Evolutionary conservation across 345 rosid species (phyloP).

Genomic region (Heritiera fomes): DNA sequence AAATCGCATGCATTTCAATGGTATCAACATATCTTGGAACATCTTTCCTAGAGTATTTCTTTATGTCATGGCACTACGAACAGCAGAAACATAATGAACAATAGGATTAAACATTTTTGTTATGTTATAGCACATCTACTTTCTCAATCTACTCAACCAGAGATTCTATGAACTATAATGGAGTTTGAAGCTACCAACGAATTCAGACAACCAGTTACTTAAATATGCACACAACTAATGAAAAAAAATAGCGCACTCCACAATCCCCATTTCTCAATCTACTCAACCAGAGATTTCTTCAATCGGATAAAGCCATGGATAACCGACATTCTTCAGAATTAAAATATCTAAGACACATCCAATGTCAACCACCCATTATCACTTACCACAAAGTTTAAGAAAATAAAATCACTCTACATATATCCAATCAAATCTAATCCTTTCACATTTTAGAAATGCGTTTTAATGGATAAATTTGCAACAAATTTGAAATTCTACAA

Average conservation of each 20-base stretch:
- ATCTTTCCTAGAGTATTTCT: background rate
- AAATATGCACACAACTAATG: background rate
- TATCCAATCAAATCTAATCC: slow-evolving; percentile 3
- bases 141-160: too few relatives aligned
- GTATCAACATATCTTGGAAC: background rate
- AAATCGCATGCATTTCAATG: background rate
- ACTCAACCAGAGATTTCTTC: background rate
- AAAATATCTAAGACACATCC: background rate
- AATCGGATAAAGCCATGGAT: background rate
- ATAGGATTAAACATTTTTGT: background rate
- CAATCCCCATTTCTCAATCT: too few relatives aligned
- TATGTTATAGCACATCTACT: background rate
- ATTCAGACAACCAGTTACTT: background rate
- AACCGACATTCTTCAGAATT: background rate
- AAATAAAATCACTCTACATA: background rate
- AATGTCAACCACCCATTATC: background rate
- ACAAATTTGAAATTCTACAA: background rate
- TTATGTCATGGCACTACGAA: background rate
- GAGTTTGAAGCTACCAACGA: slow-evolving; percentile 1
- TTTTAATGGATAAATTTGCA: background rate
- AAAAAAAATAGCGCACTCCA: background rate
- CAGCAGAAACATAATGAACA: background rate
- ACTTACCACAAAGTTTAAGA: background rate
- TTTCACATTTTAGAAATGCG: too few relatives aligned
- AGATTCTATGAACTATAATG: background rate